Evolutionary conservation across 2,329 filamentous ascomycete species (phyloP), one percentile per base, ranked within the genome.

Genomic region (Pestalotiopsis sp.): DNA sequence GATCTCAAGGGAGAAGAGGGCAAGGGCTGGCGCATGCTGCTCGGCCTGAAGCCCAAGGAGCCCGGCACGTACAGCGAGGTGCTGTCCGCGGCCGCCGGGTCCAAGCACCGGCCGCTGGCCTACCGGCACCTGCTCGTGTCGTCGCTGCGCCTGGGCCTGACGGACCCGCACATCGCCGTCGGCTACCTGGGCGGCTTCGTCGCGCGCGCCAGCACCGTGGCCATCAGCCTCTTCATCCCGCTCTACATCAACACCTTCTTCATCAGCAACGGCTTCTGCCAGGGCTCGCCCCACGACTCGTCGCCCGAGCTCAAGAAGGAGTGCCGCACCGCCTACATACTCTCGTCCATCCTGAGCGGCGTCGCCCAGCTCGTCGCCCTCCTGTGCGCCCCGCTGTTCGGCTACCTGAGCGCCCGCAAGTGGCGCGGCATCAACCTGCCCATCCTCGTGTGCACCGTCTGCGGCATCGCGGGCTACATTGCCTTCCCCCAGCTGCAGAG

Each of bases 111-210:
- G 68, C 80, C 86, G 36, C 78, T 89, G 0, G 87, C 89, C 0
- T 91, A 89, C 74, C 84, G 85, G 69, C 82, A 87, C 71, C 86
- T 92, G 66, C 82, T 93, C 65, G 82, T 87, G 71, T 83, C 90
- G 70, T 87, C 92, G 45, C 78, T 95, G 74, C 73, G 89, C 6
- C 86, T 97, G 12, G 95, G 92, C 14, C 89, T 94, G 74, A 89
- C 73, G 9, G 93, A 97, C 77, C 86, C 90, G 11, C 88, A 92
- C 73, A 97, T 99, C 70, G 91, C 90, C 20, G 86, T 98, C 0
- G 95, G 93, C 36, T 99, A 98, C 76, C 83, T 98, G 0, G 96
- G 95, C 71, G 96, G 96, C 1, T 98, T 98, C 75, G 95, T 99
- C 2, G 95, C 95, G 11, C 90, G 96, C 68, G 95, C 96, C 7